Conservation (phyloP, 805 yeast genomes). For the Barnettozyma botsteinii region DNA sequence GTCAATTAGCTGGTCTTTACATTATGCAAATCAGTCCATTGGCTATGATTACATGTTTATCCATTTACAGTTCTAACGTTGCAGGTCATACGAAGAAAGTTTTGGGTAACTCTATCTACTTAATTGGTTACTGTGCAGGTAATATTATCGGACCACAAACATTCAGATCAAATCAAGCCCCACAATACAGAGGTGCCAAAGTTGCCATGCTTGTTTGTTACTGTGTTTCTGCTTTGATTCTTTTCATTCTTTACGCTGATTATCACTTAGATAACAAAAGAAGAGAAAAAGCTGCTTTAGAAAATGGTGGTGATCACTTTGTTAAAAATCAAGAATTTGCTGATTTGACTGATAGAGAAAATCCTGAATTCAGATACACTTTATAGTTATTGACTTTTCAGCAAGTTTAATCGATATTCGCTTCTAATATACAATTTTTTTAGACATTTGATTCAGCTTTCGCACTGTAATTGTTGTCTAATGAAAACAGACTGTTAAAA, state of each 20-base stretch:
- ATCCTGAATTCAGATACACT: slow-evolving; percentile 35
- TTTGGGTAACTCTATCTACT: slow-evolving; percentile 38
- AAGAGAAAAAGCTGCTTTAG: slow-evolving; percentile 21
- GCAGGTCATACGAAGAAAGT: slow-evolving; percentile 43
- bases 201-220: slow-evolving; percentile 31
- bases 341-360: slow-evolving; percentile 41
- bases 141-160: slow-evolving; percentile 53
- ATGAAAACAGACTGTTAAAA: too few species aligned
- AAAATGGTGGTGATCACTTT: slow-evolving; percentile 7
- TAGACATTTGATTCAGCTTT: too few species aligned
- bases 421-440: not conserved
- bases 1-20: slow-evolving; percentile 1
- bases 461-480: too few species aligned
- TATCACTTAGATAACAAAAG: slow-evolving; percentile 34
- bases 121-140: slow-evolving; percentile 49
- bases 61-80: slow-evolving; percentile 5
- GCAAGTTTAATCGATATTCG: not conserved
- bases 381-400: not conserved
- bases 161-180: slow-evolving; percentile 39
- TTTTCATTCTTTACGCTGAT: slow-evolving; percentile 22
- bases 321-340: slow-evolving; percentile 30
- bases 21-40: not conserved
- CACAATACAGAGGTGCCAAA: slow-evolving; percentile 37
- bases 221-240: slow-evolving; percentile 22
- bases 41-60: slow-evolving; percentile 1